Evolutionary conservation across 805 yeast species (phyloP).

Genomic region (Grigorovia jiainica): DNA sequence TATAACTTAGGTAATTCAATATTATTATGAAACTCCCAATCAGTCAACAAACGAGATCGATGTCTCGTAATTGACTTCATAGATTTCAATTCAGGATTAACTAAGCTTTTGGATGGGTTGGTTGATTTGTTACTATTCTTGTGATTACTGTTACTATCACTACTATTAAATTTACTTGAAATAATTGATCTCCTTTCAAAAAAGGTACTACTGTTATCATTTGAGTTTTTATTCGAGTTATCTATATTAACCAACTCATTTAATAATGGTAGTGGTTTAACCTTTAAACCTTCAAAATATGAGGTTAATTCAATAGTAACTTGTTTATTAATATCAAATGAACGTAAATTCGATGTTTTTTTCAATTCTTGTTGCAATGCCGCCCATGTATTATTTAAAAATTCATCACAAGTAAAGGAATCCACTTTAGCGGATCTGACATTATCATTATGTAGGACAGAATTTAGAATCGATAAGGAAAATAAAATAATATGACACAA

Average conservation of each 20-base stretch:
- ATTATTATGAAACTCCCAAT: conserved; percentile 21
- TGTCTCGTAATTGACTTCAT: not conserved
- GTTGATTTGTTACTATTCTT: not conserved
- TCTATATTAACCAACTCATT: too few relatives aligned
- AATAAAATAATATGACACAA: conserved; percentile 66
- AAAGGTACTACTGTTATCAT: too few relatives aligned
- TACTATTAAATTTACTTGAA: too few relatives aligned
- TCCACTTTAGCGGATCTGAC: conserved; percentile 22
- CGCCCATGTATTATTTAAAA: conserved; percentile 40
- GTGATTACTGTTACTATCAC: too few relatives aligned
- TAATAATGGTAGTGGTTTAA: conserved; percentile 18
- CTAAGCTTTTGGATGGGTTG: not conserved
- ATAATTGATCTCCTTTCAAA: too few relatives aligned
- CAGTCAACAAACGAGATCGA: conserved; percentile 6
- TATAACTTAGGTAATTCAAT: conserved; percentile 18
- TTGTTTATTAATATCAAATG: conserved; percentile 6
- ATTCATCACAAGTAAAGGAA: conserved; percentile 35
- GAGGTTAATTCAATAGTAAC: conserved; percentile 13
- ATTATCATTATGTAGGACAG: conserved; percentile 58
- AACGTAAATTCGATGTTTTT: conserved; percentile 1
- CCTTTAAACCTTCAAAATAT: conserved; percentile 18
- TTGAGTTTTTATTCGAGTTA: too few relatives aligned
- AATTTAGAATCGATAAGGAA: conserved; percentile 61
- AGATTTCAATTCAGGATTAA: not conserved
- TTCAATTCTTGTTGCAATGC: conserved; percentile 31